These are phyloP conservation scores for Pythium apleroticum DNA, from an alignment of 352 stramenopile species.

Conservation along the genomic window DNA sequence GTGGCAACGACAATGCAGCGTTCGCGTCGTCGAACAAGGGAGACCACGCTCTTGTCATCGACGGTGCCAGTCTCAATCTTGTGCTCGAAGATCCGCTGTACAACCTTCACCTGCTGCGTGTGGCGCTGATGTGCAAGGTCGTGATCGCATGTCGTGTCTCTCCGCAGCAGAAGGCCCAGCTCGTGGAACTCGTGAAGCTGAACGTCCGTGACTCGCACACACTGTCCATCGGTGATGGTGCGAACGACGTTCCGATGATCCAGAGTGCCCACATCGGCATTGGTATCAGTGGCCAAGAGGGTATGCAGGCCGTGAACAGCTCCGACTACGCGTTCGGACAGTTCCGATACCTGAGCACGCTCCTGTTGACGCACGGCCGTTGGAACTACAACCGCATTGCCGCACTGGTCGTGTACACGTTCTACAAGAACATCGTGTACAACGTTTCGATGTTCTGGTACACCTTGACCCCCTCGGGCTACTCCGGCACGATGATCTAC, in stretches of 20 bases:
- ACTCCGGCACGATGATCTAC: constrained; percentile 90
- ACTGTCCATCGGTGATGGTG: constrained; percentile 89
- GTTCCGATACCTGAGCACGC: constrained; percentile 73
- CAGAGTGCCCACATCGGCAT: constrained; percentile 89
- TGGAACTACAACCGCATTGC: constrained; percentile 88
- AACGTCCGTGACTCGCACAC: constrained; percentile 84
- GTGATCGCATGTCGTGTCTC: constrained; percentile 98
- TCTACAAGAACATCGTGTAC: constrained; percentile 93
- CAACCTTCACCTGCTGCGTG: constrained; percentile 80
- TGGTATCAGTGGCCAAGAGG: constrained; percentile 97
- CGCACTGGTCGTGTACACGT: constrained; percentile 89
- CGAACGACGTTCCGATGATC: constrained; percentile 92
- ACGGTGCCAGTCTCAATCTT: constrained; percentile 90
- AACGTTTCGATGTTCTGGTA: constrained; percentile 92
- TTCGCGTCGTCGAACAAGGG: constrained; percentile 33
- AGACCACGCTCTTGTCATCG: constrained; percentile 92
- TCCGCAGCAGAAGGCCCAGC: constrained; percentile 97
- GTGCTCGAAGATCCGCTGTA: constrained; percentile 70
- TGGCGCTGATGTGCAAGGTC: constrained; percentile 91
- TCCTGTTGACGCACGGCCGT: constrained; percentile 79
- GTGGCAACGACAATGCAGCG: constrained; percentile 22
- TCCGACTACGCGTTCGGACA: constrained; percentile 84
- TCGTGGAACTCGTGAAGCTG: constrained; percentile 95
- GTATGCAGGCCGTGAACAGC: constrained; percentile 93
- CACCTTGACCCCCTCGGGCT: constrained; percentile 82